Base-by-base conservation (phyloP, 2,329 filamentous ascomycete genomes). In the Diplodia corticola region DNA sequence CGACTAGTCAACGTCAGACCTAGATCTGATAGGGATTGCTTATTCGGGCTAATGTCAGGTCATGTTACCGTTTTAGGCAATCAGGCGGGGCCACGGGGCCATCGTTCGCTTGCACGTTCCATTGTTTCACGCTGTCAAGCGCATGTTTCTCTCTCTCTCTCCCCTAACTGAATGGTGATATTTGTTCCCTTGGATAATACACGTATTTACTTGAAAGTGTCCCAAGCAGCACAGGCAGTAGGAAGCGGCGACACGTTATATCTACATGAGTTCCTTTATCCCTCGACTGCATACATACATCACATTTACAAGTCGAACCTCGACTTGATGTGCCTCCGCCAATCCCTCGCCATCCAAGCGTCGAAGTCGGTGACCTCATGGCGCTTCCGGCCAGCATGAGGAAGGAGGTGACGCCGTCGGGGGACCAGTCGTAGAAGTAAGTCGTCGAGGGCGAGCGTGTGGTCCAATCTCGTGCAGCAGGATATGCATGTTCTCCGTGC, bases 271-370 rank as follows among this genome's bases (percentile, higher is more conserved):
- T 17, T 9, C 48, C 48, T 22, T 50, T 26, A 13, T 26, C 13
- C 17, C 15, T 17, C n/a, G n/a, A n/a, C n/a, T n/a, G n/a, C n/a
- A n/a, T n/a, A n/a, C n/a, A n/a, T n/a, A n/a, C n/a, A n/a, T n/a
- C 7, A 1, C 30, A 35, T 54, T 22, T 35, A 54, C 28, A 54
- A 13, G 60, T 67, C 65, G 61, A 70, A 71, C 46, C 69, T 64
- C 9, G 61, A 67, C 69, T 75, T 75, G 46, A 77, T 63, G 65
- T 78, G 73, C 69, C 75, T 75, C 80, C 80, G 83, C 80, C 80
- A 83, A 70, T 83, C 80, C 1, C 80, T 71, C 54, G 79, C 70
- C 81, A 83, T 83, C 81, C 81, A 83, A 22, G 78, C 80, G 63
- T 83, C 81, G 57, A 83, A 83, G 49, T 83, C 80, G 2, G 81